These are phyloP conservation scores for Darksidea phi DNA, from an alignment of 495 filamentous ascomycete genomes.

Conservation along the genomic window DNA sequence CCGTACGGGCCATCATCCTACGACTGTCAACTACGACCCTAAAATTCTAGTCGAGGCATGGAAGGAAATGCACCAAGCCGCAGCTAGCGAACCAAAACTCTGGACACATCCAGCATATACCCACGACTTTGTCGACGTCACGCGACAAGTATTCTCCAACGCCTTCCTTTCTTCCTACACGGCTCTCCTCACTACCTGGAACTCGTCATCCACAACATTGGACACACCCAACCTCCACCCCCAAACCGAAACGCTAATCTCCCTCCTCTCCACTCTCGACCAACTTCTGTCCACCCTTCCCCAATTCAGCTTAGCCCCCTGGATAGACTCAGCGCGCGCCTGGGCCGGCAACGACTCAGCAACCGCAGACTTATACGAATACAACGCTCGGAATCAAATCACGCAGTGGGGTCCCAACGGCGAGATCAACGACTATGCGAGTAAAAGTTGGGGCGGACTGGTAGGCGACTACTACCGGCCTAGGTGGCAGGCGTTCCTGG, in stretches of 20 bases:
- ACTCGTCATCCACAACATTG: slow-evolving; percentile 43
- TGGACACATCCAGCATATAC: slow-evolving; percentile 51
- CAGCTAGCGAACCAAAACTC: slow-evolving; percentile 40
- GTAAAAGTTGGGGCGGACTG: slow-evolving; percentile 52
- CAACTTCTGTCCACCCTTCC: slow-evolving; percentile 48
- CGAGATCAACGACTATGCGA: slow-evolving; percentile 54
- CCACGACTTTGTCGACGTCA: slow-evolving; percentile 54
- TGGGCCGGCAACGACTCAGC: slow-evolving; percentile 38
- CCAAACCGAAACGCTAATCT: slow-evolving; percentile 36
- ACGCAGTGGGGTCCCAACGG: slow-evolving; percentile 55
- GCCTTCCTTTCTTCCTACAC: slow-evolving; percentile 48
- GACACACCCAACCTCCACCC: slow-evolving; percentile 36
- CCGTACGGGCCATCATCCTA: slow-evolving; percentile 46
- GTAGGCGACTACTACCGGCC: slow-evolving; percentile 52
- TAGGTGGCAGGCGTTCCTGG: slow-evolving; percentile 51
- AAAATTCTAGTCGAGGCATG: slow-evolving; percentile 45
- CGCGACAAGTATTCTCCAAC: slow-evolving; percentile 53
- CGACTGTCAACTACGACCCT: slow-evolving; percentile 50
- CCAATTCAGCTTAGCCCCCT: slow-evolving; percentile 49
- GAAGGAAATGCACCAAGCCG: slow-evolving; percentile 46
- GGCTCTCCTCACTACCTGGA: slow-evolving; percentile 31
- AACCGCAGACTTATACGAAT: slow-evolving; percentile 48
- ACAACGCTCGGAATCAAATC: slow-evolving; percentile 55
- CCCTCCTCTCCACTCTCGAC: slow-evolving; percentile 46
- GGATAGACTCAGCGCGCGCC: slow-evolving; percentile 47